Evolutionary conservation across 257 asterid genomes (phyloP).

Genomic region (Solanum microdontum): DNA sequence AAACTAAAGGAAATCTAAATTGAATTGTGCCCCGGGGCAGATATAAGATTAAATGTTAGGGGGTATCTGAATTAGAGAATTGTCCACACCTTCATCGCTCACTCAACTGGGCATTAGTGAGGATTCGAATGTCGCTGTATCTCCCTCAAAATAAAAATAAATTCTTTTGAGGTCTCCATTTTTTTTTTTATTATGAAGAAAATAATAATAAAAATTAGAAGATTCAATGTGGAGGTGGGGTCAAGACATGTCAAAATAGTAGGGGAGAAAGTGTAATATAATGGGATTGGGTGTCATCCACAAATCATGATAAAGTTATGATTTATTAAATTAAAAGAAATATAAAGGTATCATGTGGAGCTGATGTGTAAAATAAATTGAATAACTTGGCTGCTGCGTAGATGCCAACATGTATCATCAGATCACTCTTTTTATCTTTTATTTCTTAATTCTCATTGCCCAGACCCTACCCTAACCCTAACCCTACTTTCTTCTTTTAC

Average conservation of each 20-base stretch:
- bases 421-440: background rate
- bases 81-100: too few species aligned
- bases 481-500: background rate
- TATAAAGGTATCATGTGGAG: conserved; percentile 23
- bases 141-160: background rate
- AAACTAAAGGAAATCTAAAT: background rate
- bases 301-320: conserved; percentile 19
- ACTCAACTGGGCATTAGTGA: background rate
- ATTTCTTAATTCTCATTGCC: background rate
- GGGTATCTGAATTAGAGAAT: too few species aligned
- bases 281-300: conserved; percentile 51
- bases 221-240: background rate
- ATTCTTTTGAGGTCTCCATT: background rate
- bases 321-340: background rate
- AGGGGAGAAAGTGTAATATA: background rate
- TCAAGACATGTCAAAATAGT: background rate
- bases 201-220: background rate
- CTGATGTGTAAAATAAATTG: conserved; percentile 41
- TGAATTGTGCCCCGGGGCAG: too few species aligned
- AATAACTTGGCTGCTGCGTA: background rate
- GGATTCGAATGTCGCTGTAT: background rate
- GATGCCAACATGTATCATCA: background rate
- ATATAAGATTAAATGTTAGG: too few species aligned
- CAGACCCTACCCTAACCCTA: background rate
- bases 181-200: background rate